These are phyloP conservation scores for Epichloe coenophiala DNA, from an alignment of 2,329 filamentous ascomycete species.

Conservation along the genomic window DNA sequence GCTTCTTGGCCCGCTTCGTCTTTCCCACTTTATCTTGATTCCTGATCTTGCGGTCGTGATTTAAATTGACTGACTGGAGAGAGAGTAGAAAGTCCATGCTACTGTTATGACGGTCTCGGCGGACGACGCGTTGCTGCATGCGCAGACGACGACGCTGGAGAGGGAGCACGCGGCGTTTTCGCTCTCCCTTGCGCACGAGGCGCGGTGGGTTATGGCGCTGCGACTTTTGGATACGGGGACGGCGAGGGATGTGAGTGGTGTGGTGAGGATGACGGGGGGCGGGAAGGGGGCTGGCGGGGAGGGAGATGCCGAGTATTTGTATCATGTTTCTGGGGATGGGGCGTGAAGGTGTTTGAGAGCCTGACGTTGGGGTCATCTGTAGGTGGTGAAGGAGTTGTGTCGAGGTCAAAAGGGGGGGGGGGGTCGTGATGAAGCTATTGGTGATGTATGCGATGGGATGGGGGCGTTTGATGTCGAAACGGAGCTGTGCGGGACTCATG, in stretches of 20 bases:
- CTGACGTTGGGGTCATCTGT: constrained; percentile 4
- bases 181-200: constrained; percentile 60
- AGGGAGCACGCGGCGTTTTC: constrained; percentile 57
- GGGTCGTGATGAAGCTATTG: no score
- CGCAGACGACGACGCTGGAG: constrained; percentile 51
- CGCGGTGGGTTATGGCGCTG: constrained; percentile 56
- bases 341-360: constrained; percentile 65
- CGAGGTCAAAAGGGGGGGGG: no score
- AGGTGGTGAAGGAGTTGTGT: background rate
- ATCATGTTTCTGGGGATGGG: constrained; percentile 70
- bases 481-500: no score
- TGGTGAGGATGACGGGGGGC: constrained; percentile 61
- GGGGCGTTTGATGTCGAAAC: no score
- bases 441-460: no score
- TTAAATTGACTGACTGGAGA: no score
- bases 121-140: constrained; percentile 55
- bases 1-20: background rate
- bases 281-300: constrained; percentile 17
- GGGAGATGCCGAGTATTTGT: constrained; percentile 57
- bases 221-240: constrained; percentile 72
- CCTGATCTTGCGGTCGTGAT: no score
- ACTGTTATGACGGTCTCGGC: constrained; percentile 57
- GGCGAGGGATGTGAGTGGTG: constrained; percentile 84
- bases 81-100: constrained; percentile 43
- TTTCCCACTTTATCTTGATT: no score